Percentiles rank a stretch among this genome's conserved stretches.
Evolutionary conservation across 176 grass and related monocot genomes (phyloP).

Genomic region (Triticum turgidum): DNA sequence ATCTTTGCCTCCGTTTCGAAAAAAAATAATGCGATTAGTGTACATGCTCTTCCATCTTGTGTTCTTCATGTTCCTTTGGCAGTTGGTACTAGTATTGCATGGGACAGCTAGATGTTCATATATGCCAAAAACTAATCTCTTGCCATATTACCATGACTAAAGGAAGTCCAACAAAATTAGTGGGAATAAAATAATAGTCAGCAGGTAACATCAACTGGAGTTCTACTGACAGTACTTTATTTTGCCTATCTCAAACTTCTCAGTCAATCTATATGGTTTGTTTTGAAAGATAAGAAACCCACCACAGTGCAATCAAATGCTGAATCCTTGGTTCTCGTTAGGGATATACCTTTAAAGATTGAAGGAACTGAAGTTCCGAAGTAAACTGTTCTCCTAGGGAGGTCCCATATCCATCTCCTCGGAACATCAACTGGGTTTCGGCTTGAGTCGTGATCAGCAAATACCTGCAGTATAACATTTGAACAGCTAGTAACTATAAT

Average conservation of each 20-base stretch:
- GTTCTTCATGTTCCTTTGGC: background rate
- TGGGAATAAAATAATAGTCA: slow-evolving; percentile 19
- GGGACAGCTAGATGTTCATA: background rate
- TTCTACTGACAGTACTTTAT: slow-evolving; percentile 6
- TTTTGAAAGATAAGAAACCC: background rate
- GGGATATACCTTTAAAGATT: slow-evolving; percentile 73
- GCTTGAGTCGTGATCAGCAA: slow-evolving; percentile 79
- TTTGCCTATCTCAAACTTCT: background rate
- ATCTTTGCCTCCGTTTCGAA: no score
- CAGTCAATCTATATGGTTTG: background rate
- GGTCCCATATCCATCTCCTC: slow-evolving; percentile 74
- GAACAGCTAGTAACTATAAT: background rate
- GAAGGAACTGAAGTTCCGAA: slow-evolving; percentile 74
- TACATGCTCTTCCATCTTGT: background rate
- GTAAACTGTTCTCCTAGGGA: slow-evolving; percentile 76
- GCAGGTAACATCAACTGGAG: background rate
- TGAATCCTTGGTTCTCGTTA: background rate
- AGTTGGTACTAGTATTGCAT: background rate
- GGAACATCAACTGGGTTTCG: slow-evolving; percentile 61
- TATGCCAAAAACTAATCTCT: slow-evolving; percentile 7
- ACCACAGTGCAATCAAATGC: background rate
- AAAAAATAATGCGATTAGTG: background rate
- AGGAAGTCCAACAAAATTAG: background rate
- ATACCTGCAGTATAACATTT: slow-evolving; percentile 52
- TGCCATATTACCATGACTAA: background rate